Evolutionary conservation across 129 eudicot species (phyloP), one percentile per base, ranked within the genome.

Genomic region (Chrysanthemum lavandulifolium): DNA sequence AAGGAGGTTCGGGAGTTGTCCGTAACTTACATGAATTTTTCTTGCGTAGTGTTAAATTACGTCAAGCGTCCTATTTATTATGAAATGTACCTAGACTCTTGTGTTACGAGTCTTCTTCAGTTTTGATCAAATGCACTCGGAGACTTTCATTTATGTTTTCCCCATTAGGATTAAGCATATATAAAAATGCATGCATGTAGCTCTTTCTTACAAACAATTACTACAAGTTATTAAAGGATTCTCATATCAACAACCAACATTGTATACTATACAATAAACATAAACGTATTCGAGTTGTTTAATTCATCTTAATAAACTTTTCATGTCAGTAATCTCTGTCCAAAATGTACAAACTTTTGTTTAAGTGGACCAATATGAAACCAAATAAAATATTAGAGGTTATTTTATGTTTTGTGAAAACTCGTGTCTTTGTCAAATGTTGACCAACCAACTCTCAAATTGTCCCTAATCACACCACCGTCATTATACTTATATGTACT

Each of bases 391-490:
- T 57, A 67, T 56, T 48, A 57, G n/a, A 60, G 4, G 14, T 56
- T 9, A 43, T 75, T 66, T 43, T 75, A 74, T 74, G 16, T 8
- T 53, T 52, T 43, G 29, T 76, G 31, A 73, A 67, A 67, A 67
- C 51, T 9, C 43, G 74, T 75, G 79, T 76, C 53, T n/a, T 76
- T 67, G 80, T 76, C 68, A 40, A 59, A 76, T 49, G 74, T 67
- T 76, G 68, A 67, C 74, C 68, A 58, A 67, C 36, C 43, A 53
- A 43, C 47, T 74, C 58, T 55, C 27, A 18, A 65, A 15, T 5
- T 43, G 50, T 18, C 50, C 23, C 19, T 56, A 14, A 33, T 54
- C 67, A 57, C 68, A 25, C 80, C 75, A 76, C 69, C 59, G 62
- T 33, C 56, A 52, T 27, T 62, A 36, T 74, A 65, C 23, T 75